A percentile compares a stretch with the other conserved stretches of the same genome.
Evolutionary conservation across 169 alveolate genomes (phyloP).

Genomic region (Blepharisma undulans): DNA sequence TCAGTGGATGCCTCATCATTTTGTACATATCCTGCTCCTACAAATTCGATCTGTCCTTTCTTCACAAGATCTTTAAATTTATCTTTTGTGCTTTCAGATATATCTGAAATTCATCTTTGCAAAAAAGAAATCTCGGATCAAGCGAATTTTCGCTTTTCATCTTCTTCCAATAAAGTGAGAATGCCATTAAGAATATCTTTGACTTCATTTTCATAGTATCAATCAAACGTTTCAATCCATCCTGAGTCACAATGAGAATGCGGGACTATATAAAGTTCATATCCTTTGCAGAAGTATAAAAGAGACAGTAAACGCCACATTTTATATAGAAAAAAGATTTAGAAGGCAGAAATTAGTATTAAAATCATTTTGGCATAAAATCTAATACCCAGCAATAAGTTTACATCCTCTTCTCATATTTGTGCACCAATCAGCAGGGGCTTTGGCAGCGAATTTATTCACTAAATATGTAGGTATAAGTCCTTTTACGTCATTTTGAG

Average conservation of each 20-base stretch:
- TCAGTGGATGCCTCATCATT: conserved; percentile 89
- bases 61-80: conserved; percentile 47
- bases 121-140: conserved; percentile 84
- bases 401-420: conserved; percentile 71
- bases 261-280: conserved; percentile 55
- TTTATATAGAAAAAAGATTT: too few species aligned
- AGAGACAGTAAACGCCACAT: conserved; percentile 1
- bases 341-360: too few species aligned
- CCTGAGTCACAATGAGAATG: conserved; percentile 90
- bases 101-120: conserved; percentile 75
- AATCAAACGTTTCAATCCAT: conserved; percentile 82
- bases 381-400: conserved; percentile 6
- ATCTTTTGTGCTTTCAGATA: conserved; percentile 44
- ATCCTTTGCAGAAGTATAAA: conserved; percentile 43
- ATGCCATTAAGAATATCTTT: conserved; percentile 59
- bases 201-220: conserved; percentile 46
- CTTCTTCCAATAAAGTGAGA: conserved; percentile 52
- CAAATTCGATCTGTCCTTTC: conserved; percentile 81
- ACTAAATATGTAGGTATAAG: conserved; percentile 70
- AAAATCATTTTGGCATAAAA: too few species aligned
- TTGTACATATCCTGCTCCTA: conserved; percentile 87
- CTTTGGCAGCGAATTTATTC: conserved; percentile 71
- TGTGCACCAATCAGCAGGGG: conserved; percentile 75
- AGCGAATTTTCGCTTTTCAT: conserved; percentile 69
- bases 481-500: conserved; percentile 80